Percentiles rank a stretch among this genome's conserved stretches.
Evolutionary conservation across 2,329 filamentous ascomycete species (phyloP).

Genomic region (Ophiostoma tasmaniense): DNA sequence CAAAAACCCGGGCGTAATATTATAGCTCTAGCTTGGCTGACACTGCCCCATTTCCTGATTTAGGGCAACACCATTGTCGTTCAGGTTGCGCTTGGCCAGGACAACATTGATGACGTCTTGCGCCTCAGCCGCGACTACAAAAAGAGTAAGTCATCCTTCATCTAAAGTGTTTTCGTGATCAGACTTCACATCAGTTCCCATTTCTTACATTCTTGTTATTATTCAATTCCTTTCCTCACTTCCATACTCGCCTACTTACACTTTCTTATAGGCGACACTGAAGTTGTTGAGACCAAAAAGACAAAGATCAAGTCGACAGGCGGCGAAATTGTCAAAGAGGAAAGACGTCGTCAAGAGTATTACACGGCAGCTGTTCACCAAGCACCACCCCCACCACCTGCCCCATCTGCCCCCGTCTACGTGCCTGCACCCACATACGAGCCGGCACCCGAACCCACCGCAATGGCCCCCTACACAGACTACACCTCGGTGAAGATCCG

Average conservation of each 20-base stretch:
- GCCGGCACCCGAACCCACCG: not conserved
- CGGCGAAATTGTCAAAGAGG: slow-evolving; percentile 39
- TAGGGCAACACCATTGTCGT: slow-evolving; percentile 76
- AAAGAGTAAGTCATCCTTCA: slow-evolving; percentile 35
- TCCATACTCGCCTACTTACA: not conserved
- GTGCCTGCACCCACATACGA: not conserved
- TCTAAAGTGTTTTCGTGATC: not conserved
- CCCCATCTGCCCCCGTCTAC: slow-evolving; percentile 6
- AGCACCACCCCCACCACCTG: slow-evolving; percentile 9
- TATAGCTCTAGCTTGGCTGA: not conserved
- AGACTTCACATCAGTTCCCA: not conserved
- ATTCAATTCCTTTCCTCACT: not conserved
- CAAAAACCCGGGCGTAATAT: not conserved
- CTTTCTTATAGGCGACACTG: not conserved
- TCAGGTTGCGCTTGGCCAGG: slow-evolving; percentile 73
- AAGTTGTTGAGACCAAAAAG: slow-evolving; percentile 16
- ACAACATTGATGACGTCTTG: slow-evolving; percentile 86
- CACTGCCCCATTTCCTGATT: not conserved
- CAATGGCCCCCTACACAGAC: not conserved
- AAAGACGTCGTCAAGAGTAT: slow-evolving; percentile 34
- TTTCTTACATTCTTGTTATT: not conserved
- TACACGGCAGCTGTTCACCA: slow-evolving; percentile 26
- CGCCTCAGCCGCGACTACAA: slow-evolving; percentile 71
- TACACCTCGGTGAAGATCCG: slow-evolving; percentile 38
- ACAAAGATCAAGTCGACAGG: slow-evolving; percentile 23